phyloP scores from a whole-genome alignment of 2,329 filamentous ascomycete species.

The Botrytis paeoniae region DNA sequence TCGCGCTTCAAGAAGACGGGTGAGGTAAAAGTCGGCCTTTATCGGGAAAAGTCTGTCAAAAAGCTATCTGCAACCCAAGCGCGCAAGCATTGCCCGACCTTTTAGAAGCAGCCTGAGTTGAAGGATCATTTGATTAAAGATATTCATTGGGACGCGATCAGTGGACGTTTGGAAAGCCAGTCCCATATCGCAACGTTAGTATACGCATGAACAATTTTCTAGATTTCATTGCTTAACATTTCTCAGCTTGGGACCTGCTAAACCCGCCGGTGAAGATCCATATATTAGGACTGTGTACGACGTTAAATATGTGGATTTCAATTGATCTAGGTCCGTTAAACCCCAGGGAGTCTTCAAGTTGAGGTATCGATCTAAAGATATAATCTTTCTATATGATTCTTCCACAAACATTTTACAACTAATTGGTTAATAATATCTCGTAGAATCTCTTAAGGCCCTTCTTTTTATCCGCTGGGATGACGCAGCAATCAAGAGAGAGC shows the following conservation, averaged over 20 bases:
- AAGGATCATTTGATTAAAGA: neutral
- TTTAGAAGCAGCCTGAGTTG: too few species aligned
- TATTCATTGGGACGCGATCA: neutral
- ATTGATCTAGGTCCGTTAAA: neutral
- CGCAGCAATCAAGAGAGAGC: neutral
- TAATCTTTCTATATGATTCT: neutral
- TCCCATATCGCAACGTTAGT: neutral
- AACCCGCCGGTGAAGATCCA: neutral
- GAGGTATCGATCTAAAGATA: neutral
- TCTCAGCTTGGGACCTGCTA: neutral
- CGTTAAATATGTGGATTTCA: neutral
- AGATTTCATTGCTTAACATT: neutral
- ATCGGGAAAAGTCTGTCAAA: neutral
- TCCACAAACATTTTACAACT: neutral
- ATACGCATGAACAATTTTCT: neutral
- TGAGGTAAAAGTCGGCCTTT: neutral
- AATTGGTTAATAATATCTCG: neutral
- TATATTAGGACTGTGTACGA: neutral
- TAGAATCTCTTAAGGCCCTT: neutral
- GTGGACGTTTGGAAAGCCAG: neutral
- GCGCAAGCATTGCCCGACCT: too few species aligned
- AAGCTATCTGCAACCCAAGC: neutral
- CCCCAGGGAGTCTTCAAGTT: neutral
- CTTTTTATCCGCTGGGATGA: neutral
- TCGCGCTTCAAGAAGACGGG: neutral